Evolutionary conservation across 169 alveolate genomes (phyloP).

Genomic region (Condylostoma magnum): DNA sequence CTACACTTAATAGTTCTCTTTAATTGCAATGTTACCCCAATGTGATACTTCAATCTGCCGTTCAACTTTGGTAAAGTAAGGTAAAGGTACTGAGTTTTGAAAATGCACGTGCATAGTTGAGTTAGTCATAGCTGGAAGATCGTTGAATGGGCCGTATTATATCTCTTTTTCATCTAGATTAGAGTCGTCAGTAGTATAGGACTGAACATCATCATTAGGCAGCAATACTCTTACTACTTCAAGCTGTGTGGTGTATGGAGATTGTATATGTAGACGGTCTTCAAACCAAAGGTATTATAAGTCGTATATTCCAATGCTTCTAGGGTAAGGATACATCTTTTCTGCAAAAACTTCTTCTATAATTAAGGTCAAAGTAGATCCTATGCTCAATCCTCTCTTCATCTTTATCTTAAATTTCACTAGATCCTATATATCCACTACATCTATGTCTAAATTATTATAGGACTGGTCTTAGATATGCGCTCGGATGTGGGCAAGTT

Average conservation of each 20-base stretch:
- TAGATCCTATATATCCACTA: neutral
- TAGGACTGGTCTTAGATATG: slow-evolving; percentile 5
- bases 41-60: slow-evolving; percentile 74
- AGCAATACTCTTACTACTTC: neutral
- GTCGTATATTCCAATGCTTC: slow-evolving; percentile 22
- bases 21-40: slow-evolving; percentile 88
- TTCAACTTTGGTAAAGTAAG: slow-evolving; percentile 56
- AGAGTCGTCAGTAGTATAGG: slow-evolving; percentile 1
- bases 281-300: neutral
- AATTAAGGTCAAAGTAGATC: neutral
- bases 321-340: slow-evolving; percentile 25
- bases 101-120: slow-evolving; percentile 38
- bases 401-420: neutral
- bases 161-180: slow-evolving; percentile 38
- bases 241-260: slow-evolving; percentile 6
- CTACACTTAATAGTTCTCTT: slow-evolving; percentile 69
- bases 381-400: slow-evolving; percentile 9
- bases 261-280: slow-evolving; percentile 1
- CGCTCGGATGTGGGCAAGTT: slow-evolving; percentile 23
- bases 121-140: slow-evolving; percentile 35
- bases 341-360: slow-evolving; percentile 25
- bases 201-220: slow-evolving; percentile 6
- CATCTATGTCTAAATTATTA: neutral
- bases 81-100: slow-evolving; percentile 51
- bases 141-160: slow-evolving; percentile 56